Evolutionary conservation across 805 yeast genomes (phyloP), one percentile per base, ranked within the genome.

Genomic region (Candida sonorensis): DNA sequence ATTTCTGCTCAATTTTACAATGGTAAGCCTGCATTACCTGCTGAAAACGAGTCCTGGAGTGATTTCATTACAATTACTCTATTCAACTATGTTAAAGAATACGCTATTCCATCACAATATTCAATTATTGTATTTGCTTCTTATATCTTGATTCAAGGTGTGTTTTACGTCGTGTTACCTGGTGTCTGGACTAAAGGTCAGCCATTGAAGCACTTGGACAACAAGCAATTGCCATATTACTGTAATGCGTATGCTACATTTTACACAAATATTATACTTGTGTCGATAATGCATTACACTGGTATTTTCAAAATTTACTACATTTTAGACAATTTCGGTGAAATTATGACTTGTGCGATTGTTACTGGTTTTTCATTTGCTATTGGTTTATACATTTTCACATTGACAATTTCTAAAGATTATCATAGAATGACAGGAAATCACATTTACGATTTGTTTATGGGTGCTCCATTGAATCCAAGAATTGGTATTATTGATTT

Each of bases 381-480:
- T 4, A 60, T 87, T 35, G 64, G 61, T 9, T 65, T 90, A 42
- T 92, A 86, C 65, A 39, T 82, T 26, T 75, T 70, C 65, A 78
- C 92, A 11, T 47, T 85, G 34, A 55, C 52, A 39, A 64, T 81
- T 33, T 67, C 83, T 34, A 76, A 77, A 37, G 94, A 85, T 51
- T 85, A 82, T 57, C 90, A 85, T 57, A 69, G 92, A 41, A 76
- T 90, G 90, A 79, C 97, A 7, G 97, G 97, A 15, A 85, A 82
- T 59, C 81, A 73, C 50, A 59, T 92, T 44, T 90, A 87, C 53
- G 98, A 92, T 59, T 67, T 86, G 51, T 92, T 92, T 65, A 79
- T 92, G 94, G 98, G 98, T 30, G 96, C 96, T 11, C 94, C 97
- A 26, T 73, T 92, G 56, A 92, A 92, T 61, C 98, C 98, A 42